Percentiles rank a stretch among this genome's conserved stretches.
These are phyloP conservation scores for Arbutus unedo DNA, from an alignment of 148 eudicot genomes.

Conservation along the genomic window DNA sequence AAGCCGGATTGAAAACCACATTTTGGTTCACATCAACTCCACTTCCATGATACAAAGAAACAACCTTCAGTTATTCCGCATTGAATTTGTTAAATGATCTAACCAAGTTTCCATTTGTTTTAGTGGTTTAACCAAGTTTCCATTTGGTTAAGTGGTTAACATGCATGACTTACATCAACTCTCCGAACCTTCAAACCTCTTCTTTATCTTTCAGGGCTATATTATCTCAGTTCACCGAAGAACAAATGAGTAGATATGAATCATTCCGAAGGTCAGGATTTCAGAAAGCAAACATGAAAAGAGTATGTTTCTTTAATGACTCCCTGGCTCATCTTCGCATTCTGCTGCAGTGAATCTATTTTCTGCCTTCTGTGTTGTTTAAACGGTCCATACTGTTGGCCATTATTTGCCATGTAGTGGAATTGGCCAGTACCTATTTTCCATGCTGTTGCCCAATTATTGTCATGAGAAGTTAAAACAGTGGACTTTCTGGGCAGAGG, in stretches of 20 bases:
- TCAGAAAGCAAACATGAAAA: slow-evolving; percentile 87
- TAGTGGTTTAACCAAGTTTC: neutral
- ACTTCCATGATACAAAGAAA: neutral
- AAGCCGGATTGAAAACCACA: neutral
- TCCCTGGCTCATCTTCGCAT: neutral
- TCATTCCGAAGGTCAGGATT: slow-evolving; percentile 90
- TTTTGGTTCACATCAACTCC: neutral
- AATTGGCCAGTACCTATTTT: neutral
- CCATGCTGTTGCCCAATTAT: neutral
- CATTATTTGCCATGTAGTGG: neutral
- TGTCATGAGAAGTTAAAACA: neutral
- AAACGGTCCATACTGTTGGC: neutral
- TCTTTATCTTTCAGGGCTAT: slow-evolving; percentile 43
- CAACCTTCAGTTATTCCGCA: neutral
- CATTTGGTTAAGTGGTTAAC: neutral
- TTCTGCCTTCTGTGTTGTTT: slow-evolving; percentile 12
- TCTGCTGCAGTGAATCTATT: neutral
- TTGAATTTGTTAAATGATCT: neutral
- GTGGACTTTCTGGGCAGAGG: neutral
- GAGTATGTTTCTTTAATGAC: slow-evolving; percentile 40
- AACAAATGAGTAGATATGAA: slow-evolving; percentile 90
- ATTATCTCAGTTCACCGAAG: slow-evolving; percentile 73
- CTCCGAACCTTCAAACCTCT: neutral
- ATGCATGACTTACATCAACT: neutral
- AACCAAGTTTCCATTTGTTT: neutral